Evolutionary conservation across 2,329 filamentous ascomycete species (phyloP), one percentile per base, ranked within the genome.

Genomic region (Tolypocladium ophioglossoides): DNA sequence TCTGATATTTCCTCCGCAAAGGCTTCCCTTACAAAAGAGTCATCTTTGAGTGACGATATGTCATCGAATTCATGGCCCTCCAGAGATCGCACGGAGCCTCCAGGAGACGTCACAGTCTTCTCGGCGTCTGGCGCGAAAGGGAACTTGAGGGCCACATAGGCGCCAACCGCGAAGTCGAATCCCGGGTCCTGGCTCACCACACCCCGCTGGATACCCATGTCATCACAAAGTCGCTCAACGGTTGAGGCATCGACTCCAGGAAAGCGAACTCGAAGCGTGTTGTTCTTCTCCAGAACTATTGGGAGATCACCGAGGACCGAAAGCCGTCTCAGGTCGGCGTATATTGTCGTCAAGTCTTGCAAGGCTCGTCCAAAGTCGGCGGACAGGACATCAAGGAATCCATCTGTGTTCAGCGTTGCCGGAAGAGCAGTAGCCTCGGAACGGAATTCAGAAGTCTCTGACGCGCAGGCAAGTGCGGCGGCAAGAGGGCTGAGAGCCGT

Each of bases 361-460:
- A 96, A 72, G 1, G 90, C 86, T 52, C 90, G 85, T 2, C 87
- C 86, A 68, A 99, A 96, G 72, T 99, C 94, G 47, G 85, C 81
- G 22, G 89, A 89, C 10, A 99, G 81, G 34, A 90, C 78, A 61
- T 95, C 88, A 61, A 97, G 78, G 62, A 97, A 85, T 47, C 89
- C 89, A 48, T 91, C 84, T 38, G 86, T 85, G 74, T 92, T 88
- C 60, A 97, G 78, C 34, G 83, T 87, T 46, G 85, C 75, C 53
- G 73, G 68, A 20, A 76, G 73, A 32, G 70, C 62, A 50, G 70
- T 64, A 34, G 73, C 68, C 51, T 69, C 63, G 49, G 66, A 62
- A 57, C 72, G 70, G 62, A 73, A 68, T 51, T 71, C 69, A 58
- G 78, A 78, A 41, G 75, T 74, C 55, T 64, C 64, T 3, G 70